A percentile compares a stretch with the other conserved stretches of the same genome.
Conservation (phyloP, 78 protist genomes). For the Planoprotostelium fungivorum region DNA sequence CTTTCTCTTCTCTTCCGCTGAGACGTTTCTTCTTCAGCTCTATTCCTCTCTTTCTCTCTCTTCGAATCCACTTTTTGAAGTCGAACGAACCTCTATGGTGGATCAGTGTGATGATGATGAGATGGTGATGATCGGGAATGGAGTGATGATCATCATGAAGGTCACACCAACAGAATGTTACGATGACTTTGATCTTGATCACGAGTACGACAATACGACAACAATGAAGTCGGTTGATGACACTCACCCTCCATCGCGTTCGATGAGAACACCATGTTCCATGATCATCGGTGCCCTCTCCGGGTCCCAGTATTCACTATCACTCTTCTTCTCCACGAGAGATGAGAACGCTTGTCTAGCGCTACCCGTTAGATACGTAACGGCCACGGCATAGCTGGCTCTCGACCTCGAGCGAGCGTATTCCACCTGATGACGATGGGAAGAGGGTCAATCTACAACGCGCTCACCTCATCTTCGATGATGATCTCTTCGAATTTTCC, state of each 20-base stretch:
- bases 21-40: background rate
- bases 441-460: too few species aligned
- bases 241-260: background rate
- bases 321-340: background rate
- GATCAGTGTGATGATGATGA: background rate
- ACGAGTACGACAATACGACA: too few species aligned
- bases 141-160: too few species aligned
- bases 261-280: background rate
- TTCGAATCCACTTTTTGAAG: background rate
- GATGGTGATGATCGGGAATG: too few species aligned
- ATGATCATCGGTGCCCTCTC: background rate
- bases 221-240: too few species aligned
- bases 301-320: background rate
- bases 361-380: background rate
- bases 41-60: background rate
- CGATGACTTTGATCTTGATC: too few species aligned
- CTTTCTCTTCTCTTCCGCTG: background rate
- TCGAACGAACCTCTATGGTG: background rate
- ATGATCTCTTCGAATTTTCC: background rate
- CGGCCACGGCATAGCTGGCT: background rate
- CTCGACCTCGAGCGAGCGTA: background rate
- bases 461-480: background rate
- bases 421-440: background rate
- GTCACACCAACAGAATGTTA: too few species aligned
- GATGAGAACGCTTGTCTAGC: background rate